Base-by-base conservation (phyloP, 2,329 filamentous ascomycete genomes). In the Sporothrix humicola region DNA sequence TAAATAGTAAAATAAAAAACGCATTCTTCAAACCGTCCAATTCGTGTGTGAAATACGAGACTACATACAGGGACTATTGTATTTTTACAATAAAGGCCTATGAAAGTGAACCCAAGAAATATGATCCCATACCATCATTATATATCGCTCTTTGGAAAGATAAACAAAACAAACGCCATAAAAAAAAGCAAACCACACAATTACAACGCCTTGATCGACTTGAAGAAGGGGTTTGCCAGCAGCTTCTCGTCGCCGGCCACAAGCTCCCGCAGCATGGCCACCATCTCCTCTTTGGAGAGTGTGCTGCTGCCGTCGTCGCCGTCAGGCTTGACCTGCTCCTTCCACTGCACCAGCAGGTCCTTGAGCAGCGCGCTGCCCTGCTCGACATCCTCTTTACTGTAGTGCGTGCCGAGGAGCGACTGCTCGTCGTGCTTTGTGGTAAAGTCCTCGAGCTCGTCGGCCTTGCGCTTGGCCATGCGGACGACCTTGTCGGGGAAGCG, bases 401-500 rank as follows among this genome's bases (percentile, higher is more conserved):
- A 94, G 77, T 88, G 84, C 59, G 87, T 82, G 8, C 86, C 84
- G 7, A 86, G 82, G 20, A 82, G 78, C 65, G 73, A 59, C 2
- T 82, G 79, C 61, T 87, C 86, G 75, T 93, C 91, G 78, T 93
- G 90, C 83, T 94, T 95, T 69, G 89, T 89, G 0, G 93, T 92
- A 79, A 99, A 99, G 81, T 99, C 96, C 81, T 99, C 96, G 50
- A 99, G 87, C 85, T 99, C 97, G 81, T 98, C 96, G 0, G 96
- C 96, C 85, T 99, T 99, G 78, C 96, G 90, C 84, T 97, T 97
- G n/a, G 96, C 96, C 97, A 99, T 99, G 76, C 94, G 94, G 75
- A 99, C 93, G 17, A 99, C 97, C 84, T 99, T 99, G 78, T 94
- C 91, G 0, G 96, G 96, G 84, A 99, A 99, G 61, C 95, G 90